These are phyloP conservation scores for Cephaloascus albidus DNA, from an alignment of 805 yeast genomes.

Conservation along the genomic window DNA sequence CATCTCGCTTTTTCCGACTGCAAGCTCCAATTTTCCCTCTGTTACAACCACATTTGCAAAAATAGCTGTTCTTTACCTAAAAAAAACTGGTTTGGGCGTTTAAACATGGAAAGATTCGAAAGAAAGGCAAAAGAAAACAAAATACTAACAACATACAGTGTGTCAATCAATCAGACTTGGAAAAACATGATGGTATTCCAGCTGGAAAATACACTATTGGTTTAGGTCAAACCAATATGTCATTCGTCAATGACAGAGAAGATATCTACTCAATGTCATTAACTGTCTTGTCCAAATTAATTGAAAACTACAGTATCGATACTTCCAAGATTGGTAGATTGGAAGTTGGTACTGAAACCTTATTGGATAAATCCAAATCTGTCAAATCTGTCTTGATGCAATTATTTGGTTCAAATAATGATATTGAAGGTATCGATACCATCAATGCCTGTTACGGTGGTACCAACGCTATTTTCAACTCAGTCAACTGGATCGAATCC, in stretches of 20 bases:
- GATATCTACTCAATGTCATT: conserved; percentile 92
- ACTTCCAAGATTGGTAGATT: conserved; percentile 78
- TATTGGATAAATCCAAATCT: conserved; percentile 93
- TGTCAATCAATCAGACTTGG: conserved; percentile 86
- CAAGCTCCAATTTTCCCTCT: too few relatives aligned
- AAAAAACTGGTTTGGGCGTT: too few relatives aligned
- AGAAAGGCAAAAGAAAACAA: too few relatives aligned
- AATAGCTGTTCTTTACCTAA: too few relatives aligned
- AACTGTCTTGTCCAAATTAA: conserved; percentile 73
- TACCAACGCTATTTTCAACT: conserved; percentile 87
- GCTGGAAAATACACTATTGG: conserved; percentile 98
- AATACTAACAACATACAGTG: conserved; percentile 24
- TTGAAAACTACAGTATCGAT: conserved; percentile 78
- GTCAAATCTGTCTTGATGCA: conserved; percentile 95
- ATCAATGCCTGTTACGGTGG: conserved; percentile 98
- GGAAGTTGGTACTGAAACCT: conserved; percentile 97
- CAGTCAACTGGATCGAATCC: conserved; percentile 94
- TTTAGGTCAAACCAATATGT: conserved; percentile 96
- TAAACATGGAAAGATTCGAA: too few relatives aligned
- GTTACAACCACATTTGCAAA: too few relatives aligned
- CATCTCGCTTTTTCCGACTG: too few relatives aligned
- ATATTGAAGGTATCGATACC: conserved; percentile 93
- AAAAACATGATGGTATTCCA: conserved; percentile 75
- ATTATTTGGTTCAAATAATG: conserved; percentile 79
- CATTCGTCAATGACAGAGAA: conserved; percentile 94